Conservation (phyloP, 2,329 filamentous ascomycete genomes). For the Trichophaea hybrida region DNA sequence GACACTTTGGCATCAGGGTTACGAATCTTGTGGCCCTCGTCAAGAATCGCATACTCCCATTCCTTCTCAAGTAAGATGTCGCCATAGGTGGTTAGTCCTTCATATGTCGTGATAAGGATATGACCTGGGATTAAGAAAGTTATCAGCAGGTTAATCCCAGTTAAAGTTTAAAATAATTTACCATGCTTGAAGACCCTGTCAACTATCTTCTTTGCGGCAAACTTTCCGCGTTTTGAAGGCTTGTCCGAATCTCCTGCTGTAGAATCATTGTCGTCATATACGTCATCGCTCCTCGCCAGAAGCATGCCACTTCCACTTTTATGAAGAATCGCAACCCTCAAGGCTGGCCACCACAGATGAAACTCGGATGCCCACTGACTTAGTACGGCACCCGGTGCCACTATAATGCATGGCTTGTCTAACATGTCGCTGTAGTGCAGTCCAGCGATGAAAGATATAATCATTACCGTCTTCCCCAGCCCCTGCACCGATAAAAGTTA, state of each 20-base stretch:
- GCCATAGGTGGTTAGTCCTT: conserved; percentile 83
- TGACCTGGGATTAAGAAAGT: conserved; percentile 39
- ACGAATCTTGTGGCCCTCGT: conserved; percentile 95
- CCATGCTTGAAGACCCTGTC: conserved; percentile 63
- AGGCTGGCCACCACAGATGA: conserved; percentile 97
- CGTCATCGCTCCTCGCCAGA: conserved; percentile 40
- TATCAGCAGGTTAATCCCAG: too few relatives aligned
- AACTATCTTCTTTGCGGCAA: conserved; percentile 64
- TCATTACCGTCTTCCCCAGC: conserved; percentile 32
- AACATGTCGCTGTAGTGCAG: conserved; percentile 83
- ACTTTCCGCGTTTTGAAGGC: conserved; percentile 34
- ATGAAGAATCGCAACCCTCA: conserved; percentile 87
- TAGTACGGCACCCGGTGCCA: conserved; percentile 87
- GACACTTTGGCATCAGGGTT: conserved; percentile 94
- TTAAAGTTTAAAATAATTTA: conserved; percentile 4
- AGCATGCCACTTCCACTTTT: conserved; percentile 95
- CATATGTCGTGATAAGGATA: conserved; percentile 89
- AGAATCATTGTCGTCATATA: conserved; percentile 30
- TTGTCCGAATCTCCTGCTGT: neutral
- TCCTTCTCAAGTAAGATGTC: conserved; percentile 66
- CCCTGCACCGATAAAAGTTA: too few relatives aligned
- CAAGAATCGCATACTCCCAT: conserved; percentile 88
- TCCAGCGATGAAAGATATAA: conserved; percentile 68
- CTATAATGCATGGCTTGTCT: conserved; percentile 67
- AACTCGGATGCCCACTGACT: conserved; percentile 98